Evolutionary conservation across 2,329 filamentous ascomycete species (phyloP), one percentile per base, ranked within the genome.

Genomic region (Fusarium pseudoanthophilum): DNA sequence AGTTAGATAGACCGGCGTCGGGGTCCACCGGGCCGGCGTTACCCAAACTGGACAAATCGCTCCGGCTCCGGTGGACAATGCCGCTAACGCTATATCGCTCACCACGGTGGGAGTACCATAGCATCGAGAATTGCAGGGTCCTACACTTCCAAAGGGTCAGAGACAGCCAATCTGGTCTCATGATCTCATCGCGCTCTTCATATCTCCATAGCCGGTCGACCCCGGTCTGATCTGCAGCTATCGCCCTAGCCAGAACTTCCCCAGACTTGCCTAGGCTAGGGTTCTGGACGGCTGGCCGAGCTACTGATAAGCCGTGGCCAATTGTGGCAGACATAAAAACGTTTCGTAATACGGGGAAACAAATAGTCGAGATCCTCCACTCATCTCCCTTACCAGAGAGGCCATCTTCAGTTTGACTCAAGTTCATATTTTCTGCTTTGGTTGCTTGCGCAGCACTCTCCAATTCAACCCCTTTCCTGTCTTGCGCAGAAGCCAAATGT

Each of bases 181-280:
- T 20, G 2, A 26, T 6, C 36, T 52, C 32, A 1, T 20, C 3
- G 28, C 16, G 20, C 49, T 34, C 3, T 11, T 60, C 9, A 32
- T 13, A 53, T 42, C 36, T 53, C 16, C 58, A 53, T 18, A 53
- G 46, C 36, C 58, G 46, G 58, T 60, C 58, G 28, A 60, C 59
- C 59, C 37, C 37, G 49, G 59, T 56, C 59, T 61, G 48, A 56
- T 61, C 49, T 56, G 21, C 49, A 56, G 30, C 59, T 37, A 61
- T 61, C 48, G 7, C 30, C 13, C 28, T 56, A 61, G 59, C 30
- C 30, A 61, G 30, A 43, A 18, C 49, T 61, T 61, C 59, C 37
- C 46, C 58, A 16, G 24, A 42, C 36, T 13, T n/a, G 26, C 4
- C n/a, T 6, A 49, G 28, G 2, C n/a, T 5, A 48, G 28, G 55